These are phyloP conservation scores for Backusella sp. DNA, from an alignment of 192 early-diverging fungal genomes.

Conservation along the genomic window DNA sequence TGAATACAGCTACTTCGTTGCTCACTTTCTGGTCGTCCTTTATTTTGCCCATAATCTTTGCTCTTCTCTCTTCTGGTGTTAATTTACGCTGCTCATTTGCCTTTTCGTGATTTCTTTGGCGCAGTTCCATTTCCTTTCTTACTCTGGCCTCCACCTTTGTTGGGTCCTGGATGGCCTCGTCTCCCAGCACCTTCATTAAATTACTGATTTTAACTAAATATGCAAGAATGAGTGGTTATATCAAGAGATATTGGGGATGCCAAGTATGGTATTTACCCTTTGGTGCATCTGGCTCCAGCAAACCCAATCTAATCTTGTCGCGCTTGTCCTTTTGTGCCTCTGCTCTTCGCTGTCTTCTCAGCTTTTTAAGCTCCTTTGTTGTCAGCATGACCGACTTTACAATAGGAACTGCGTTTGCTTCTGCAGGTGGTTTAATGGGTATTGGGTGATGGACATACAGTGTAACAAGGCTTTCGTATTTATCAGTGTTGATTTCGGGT, in stretches of 20 bases:
- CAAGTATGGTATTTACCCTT: neutral
- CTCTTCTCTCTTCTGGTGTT: constrained; percentile 81
- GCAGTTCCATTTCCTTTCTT: constrained; percentile 79
- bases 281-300: constrained; percentile 78
- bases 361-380: constrained; percentile 87
- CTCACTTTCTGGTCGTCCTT: constrained; percentile 67
- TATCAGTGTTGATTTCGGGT: constrained; percentile 39
- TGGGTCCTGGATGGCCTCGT: constrained; percentile 92
- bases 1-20: constrained; percentile 83
- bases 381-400: constrained; percentile 75
- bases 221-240: too few relatives aligned
- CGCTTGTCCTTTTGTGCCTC: constrained; percentile 91
- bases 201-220: constrained; percentile 83
- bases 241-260: too few relatives aligned
- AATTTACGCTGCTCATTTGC: constrained; percentile 82
- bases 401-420: constrained; percentile 51
- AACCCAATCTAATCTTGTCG: constrained; percentile 91
- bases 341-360: constrained; percentile 82
- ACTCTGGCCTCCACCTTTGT: constrained; percentile 93
- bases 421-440: constrained; percentile 75
- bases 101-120: constrained; percentile 78
- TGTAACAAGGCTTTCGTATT: constrained; percentile 58
- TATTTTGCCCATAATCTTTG: constrained; percentile 75
- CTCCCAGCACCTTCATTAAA: constrained; percentile 93
- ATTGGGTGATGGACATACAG: constrained; percentile 85